Base-by-base conservation (phyloP, 441 rosid species). In the Sinapis alba region DNA sequence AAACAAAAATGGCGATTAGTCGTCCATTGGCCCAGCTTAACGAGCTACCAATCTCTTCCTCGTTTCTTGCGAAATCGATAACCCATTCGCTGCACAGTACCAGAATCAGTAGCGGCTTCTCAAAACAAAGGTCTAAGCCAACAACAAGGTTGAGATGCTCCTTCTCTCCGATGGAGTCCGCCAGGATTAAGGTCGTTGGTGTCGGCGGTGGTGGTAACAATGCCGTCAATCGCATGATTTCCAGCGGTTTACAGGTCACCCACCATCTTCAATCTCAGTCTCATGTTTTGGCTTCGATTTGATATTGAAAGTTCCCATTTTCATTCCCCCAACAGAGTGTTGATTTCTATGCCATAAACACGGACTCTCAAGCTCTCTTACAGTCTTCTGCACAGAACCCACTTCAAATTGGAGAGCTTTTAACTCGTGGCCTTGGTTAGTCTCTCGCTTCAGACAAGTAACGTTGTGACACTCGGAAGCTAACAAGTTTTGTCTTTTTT, bases 121-220 rank as follows among this genome's bases (percentile, higher is more conserved):
- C 73, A 13, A 84, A 83, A 20, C 76, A 61, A 50, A 71, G 75
- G 75, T 62, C 63, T 6, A 64, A 63, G 28, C 18, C 77, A 21
- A 6, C 77, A 21, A 6, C 60, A 73, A 63, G 68, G 8, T 72
- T 88, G 27, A 73, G 85, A 63, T 92, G 97, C 74, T 90, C 94
- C 5, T 94, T 84, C 74, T 68, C 83, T 28, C 85, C 92, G 1
- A 73, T 84, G 87, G 99, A 94, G 38, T 83, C 93, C 47, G 99
- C 99, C 32, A 94, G 83, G 84, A 94, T 94, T 27, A 94, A 92
- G 84, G 99, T 94, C 2, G 85, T 94, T 26, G 99, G 99, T 32
- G 96, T 92, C 21, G 99, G 98, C 24, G 99, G 99, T 5, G 99
- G 99, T 16, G 99, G 99, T 79, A 95, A 92, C 90, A 95, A 95